Evolutionary conservation across 2,329 filamentous ascomycete genomes (phyloP).

Genomic region (Cladosporium phlei): DNA sequence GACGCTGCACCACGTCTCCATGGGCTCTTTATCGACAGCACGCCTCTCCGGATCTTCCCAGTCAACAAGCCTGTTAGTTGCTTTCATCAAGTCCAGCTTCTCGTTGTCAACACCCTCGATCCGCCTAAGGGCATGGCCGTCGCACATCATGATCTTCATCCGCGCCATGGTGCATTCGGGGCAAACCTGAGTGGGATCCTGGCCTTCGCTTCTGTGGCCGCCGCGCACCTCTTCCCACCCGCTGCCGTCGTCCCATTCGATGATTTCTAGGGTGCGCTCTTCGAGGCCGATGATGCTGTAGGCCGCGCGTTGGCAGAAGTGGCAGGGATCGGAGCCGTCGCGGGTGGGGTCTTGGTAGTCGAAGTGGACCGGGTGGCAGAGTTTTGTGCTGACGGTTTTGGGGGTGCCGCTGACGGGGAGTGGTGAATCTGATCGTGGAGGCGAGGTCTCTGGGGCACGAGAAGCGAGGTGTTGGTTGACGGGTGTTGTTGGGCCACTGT

Average conservation of each 20-base stretch:
- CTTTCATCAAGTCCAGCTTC: slow-evolving; percentile 25
- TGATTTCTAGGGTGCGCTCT: slow-evolving; percentile 27
- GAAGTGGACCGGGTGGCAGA: slow-evolving; percentile 39
- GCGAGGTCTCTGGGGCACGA: too few relatives aligned
- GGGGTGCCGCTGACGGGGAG: slow-evolving; percentile 2
- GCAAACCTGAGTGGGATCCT: slow-evolving; percentile 36
- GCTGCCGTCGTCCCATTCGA: slow-evolving; percentile 27
- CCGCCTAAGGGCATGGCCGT: slow-evolving; percentile 28
- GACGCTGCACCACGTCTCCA: slow-evolving; percentile 43
- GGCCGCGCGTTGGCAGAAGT: slow-evolving; percentile 37
- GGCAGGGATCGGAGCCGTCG: slow-evolving; percentile 28
- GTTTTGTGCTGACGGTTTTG: slow-evolving; percentile 32
- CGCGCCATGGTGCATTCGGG: slow-evolving; percentile 32
- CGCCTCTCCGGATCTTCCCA: slow-evolving; percentile 14
- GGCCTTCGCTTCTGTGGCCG: slow-evolving; percentile 30
- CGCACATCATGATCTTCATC: slow-evolving; percentile 34
- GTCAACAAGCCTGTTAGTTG: slow-evolving; percentile 24
- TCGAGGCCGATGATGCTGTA: slow-evolving; percentile 37
- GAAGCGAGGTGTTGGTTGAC: too few relatives aligned
- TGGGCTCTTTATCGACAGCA: slow-evolving; percentile 18
- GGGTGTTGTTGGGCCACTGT: too few relatives aligned
- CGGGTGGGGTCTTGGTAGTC: slow-evolving; percentile 24
- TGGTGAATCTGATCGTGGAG: background rate
- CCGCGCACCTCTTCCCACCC: slow-evolving; percentile 31
- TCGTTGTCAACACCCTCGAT: slow-evolving; percentile 16